Evolutionary conservation across 2,329 filamentous ascomycete species (phyloP), one percentile per base, ranked within the genome.

Genomic region (Tolypocladium tropicale): DNA sequence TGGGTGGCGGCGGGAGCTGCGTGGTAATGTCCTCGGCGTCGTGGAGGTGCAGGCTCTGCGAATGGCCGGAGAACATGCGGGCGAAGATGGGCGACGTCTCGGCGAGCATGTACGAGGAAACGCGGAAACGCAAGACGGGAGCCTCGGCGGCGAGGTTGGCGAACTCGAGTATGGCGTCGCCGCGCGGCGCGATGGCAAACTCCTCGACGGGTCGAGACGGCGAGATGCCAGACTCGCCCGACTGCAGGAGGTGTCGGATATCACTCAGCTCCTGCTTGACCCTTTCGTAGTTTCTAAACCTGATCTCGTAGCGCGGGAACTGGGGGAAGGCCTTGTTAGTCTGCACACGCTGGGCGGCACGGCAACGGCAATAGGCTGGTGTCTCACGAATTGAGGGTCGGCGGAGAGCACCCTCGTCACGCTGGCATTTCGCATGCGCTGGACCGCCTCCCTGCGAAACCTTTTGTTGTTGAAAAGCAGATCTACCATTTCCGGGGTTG

Each of bases 111-210:
- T 75, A 70, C 1, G 78, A 80, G 0, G 77, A 79, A 6, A 82
- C 78, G 6, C 77, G 72, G 55, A 81, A 82, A 6, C 77, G 72
- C 12, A 78, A 60, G 1, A 75, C 72, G 0, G 77, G 61, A 23
- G 63, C 58, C 18, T 74, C 71, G 9, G 66, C 64, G 1, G 62
- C 66, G 0, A 66, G 61, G 58, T 80, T 79, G 55, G 74, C 70
- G 58, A 81, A 82, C 57, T 81, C 79, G 34, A 82, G 70, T 30
- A 82, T 71, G 3, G 72, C 72, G 57, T 81, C 78, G 7, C 79
- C 78, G 2, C 69, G 69, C 1, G 70, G 68, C 0, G 74, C 69
- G 53, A 81, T 76, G 37, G 67, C 63, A 46, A 70, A 71, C 54
- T 80, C 77, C 18, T 70, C 66, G 10, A 78, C 67, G 0, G 63